Base-by-base conservation (phyloP, 164 flowering plant genomes). In the Stephania yunnanensis region DNA sequence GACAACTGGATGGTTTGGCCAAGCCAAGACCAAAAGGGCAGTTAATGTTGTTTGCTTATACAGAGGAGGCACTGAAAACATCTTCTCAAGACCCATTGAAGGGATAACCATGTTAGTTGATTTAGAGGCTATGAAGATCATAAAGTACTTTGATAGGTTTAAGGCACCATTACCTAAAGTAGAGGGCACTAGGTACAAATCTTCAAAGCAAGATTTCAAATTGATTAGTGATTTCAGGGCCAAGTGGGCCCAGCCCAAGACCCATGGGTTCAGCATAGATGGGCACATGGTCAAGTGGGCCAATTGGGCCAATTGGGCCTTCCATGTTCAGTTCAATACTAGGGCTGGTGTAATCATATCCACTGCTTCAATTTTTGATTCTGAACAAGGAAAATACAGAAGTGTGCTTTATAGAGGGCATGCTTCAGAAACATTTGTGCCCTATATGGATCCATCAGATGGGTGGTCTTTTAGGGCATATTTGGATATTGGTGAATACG, bases 401-500 rank as follows among this genome's bases (percentile, higher is more conserved):
- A 52, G 73, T 1, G 93, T 91, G 5, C 2, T 89, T 73, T 89
- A 89, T 67, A 79, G 76, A 81, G 91, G 92, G 3, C 82, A 75
- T 58, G 66, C 86, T 12, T 89, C 95, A 0, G 93, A 89, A 78
- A 53, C 83, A 1, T 88, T 88, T 58, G 91, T 88, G 22, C 91
- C 95, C 1, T 91, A 89, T 78, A 86, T 85, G 91, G 93, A 91
- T 70, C 82, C 86, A 45, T 79, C 87, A 0, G 82, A 84, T n/a
- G 93, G 83, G 19, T 88, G 88, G 89, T 91, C 81, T 73, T 87
- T 71, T 52, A 81, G 72, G 78, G 80, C 91, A 2, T 89, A 71
- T 61, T 74, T 89, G 44, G 93, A 91, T 73, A 69, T 78, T 2
- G 93, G 93, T 2, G 95, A 91, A 74, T 86, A 72, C 20, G 91